Evolutionary conservation across 116 monocot genomes (phyloP).

Genomic region (Trichopus zeylanicus): DNA sequence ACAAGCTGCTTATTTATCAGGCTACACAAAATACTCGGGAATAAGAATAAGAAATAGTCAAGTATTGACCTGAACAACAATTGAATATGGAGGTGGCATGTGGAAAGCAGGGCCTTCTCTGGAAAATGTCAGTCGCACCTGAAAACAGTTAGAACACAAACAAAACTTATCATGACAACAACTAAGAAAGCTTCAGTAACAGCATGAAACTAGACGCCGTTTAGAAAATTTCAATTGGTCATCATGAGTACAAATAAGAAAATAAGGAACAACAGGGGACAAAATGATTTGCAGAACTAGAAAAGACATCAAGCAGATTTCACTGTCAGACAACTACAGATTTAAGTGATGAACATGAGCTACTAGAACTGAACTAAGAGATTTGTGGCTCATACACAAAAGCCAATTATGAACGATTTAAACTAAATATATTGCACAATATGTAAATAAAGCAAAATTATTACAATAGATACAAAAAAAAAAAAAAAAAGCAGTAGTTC

Average conservation of each 20-base stretch:
- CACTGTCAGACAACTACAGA: no score
- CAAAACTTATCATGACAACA: not conserved
- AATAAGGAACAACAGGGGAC: no score
- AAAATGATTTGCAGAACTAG: no score
- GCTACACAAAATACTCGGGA: not conserved
- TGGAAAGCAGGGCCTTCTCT: constrained; percentile 49
- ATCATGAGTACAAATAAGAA: no score
- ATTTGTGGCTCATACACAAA: no score
- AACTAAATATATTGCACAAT: no score
- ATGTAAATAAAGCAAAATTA: not conserved
- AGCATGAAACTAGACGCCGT: no score
- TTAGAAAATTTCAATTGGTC: no score
- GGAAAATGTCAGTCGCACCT: constrained; percentile 74
- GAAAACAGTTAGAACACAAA: constrained; percentile 16
- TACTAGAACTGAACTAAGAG: no score
- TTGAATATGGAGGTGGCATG: constrained; percentile 91
- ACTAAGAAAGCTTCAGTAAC: not conserved
- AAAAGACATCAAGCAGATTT: no score
- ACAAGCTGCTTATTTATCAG: not conserved
- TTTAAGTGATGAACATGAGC: no score
- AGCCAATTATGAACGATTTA: no score
- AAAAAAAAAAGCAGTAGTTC: not conserved
- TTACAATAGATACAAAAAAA: not conserved
- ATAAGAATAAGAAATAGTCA: not conserved
- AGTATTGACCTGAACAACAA: constrained; percentile 67